These are phyloP conservation scores for Metschnikowia baotianmanensis DNA, from an alignment of 805 yeast species.

Conservation along the genomic window DNA sequence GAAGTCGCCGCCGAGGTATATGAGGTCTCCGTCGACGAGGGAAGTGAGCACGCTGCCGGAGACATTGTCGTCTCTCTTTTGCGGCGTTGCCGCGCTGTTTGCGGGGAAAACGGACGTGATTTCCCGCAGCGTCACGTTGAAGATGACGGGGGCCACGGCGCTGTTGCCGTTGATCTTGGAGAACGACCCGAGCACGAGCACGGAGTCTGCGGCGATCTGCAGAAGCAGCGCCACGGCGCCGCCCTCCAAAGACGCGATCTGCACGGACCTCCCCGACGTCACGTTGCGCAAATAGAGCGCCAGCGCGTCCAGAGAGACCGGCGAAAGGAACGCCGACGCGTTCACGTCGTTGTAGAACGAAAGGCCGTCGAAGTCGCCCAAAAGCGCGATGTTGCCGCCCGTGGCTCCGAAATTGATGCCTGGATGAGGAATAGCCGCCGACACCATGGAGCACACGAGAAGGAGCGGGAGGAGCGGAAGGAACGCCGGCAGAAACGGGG, in stretches of 20 bases:
- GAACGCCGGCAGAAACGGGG: too few relatives aligned
- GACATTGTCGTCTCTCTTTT: slow-evolving; percentile 18
- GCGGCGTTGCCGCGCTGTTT: not conserved
- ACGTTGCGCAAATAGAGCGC: slow-evolving; percentile 16
- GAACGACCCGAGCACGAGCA: slow-evolving; percentile 38
- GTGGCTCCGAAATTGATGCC: slow-evolving; percentile 15
- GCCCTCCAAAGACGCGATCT: slow-evolving; percentile 34
- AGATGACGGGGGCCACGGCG: slow-evolving; percentile 34
- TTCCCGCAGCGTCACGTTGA: slow-evolving; percentile 27
- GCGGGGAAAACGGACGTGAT: slow-evolving; percentile 24
- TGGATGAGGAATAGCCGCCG: slow-evolving; percentile 13
- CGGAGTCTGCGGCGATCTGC: slow-evolving; percentile 25
- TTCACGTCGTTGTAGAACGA: slow-evolving; percentile 17
- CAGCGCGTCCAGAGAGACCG: slow-evolving; percentile 8
- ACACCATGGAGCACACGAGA: not conserved
- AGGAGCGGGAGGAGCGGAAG: too few relatives aligned
- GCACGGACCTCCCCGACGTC: slow-evolving; percentile 9
- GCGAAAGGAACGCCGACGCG: slow-evolving; percentile 17
- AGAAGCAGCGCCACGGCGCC: slow-evolving; percentile 27
- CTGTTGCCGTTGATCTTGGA: slow-evolving; percentile 28
- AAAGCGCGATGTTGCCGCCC: slow-evolving; percentile 18
- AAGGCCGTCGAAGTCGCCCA: slow-evolving; percentile 19
- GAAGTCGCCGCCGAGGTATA: slow-evolving; percentile 83
- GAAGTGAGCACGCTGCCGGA: slow-evolving; percentile 36
- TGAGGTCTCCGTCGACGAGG: slow-evolving; percentile 41